Percentiles rank a stretch among this genome's conserved stretches.
Conservation (phyloP, 345 rosid genomes). For the Citrus medica region DNA sequence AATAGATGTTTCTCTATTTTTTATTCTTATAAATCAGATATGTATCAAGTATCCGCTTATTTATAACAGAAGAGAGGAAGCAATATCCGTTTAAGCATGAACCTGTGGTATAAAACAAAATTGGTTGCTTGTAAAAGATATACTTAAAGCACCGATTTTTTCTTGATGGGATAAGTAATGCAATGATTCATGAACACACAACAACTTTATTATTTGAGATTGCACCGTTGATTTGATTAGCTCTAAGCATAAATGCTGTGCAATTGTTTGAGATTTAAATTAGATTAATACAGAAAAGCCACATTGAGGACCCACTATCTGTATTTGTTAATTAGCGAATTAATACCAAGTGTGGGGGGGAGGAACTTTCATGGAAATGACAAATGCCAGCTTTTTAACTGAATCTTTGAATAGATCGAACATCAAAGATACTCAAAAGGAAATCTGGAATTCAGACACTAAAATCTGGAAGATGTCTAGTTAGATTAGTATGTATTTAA, state of each 20-base stretch:
- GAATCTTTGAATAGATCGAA: slow-evolving; percentile 23
- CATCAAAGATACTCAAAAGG: slow-evolving; percentile 25
- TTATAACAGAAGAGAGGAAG: neutral
- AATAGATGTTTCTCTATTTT: neutral
- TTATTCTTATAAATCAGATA: neutral
- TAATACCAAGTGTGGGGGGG: neutral
- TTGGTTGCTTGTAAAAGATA: neutral
- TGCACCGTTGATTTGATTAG: neutral
- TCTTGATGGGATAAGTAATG: neutral
- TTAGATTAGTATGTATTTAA: slow-evolving; percentile 10
- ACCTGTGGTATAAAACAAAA: neutral
- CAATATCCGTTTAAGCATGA: neutral
- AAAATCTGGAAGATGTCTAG: neutral
- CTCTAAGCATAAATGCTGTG: neutral
- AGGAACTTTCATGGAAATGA: slow-evolving; percentile 33
- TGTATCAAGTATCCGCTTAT: neutral
- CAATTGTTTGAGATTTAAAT: neutral
- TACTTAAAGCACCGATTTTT: slow-evolving; percentile 11
- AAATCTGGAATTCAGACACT: slow-evolving; percentile 15
- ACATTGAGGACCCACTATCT: neutral
- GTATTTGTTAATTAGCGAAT: neutral
- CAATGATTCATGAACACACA: slow-evolving; percentile 2
- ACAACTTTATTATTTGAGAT: neutral
- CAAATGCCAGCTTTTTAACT: slow-evolving; percentile 21
- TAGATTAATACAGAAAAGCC: neutral